Conservation (phyloP, 139 green algal genomes). For the Volvox reticuliferus region DNA sequence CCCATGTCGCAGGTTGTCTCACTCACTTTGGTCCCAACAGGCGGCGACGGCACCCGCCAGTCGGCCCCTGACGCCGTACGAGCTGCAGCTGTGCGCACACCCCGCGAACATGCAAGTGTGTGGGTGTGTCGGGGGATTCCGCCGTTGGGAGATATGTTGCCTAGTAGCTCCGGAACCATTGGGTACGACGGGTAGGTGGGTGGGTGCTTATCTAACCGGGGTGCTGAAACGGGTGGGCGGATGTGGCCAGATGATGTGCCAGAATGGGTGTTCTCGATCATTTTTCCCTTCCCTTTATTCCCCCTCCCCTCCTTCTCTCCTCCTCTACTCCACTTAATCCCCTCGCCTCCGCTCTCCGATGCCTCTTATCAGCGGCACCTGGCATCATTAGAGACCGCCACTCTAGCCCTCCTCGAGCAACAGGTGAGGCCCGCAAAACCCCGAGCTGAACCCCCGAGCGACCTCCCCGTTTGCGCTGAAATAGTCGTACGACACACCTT, state of each 20-base stretch:
- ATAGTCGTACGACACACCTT: no score
- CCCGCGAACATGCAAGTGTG: constrained; percentile 17
- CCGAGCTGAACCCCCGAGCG: no score
- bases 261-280: no score
- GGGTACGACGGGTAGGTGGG: no score
- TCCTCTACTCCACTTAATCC: not conserved
- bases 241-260: no score
- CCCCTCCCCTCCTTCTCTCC: not conserved
- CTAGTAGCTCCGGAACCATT: no score
- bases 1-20: not conserved
- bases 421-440: not conserved
- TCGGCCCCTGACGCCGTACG: constrained; percentile 18
- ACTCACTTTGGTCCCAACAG: constrained; percentile 8
- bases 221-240: no score
- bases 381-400: constrained; percentile 18
- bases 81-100: constrained; percentile 28
- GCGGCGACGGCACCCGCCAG: not conserved
- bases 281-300: no score
- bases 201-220: no score
- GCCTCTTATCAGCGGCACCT: not conserved
- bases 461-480: no score
- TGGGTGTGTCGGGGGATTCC: no score
- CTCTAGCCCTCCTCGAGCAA: constrained; percentile 26
- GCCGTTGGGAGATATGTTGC: no score
- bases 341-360: not conserved